phyloP scores from a whole-genome alignment of 169 alveolate species.

The Plasmodium gallinaceum region DNA sequence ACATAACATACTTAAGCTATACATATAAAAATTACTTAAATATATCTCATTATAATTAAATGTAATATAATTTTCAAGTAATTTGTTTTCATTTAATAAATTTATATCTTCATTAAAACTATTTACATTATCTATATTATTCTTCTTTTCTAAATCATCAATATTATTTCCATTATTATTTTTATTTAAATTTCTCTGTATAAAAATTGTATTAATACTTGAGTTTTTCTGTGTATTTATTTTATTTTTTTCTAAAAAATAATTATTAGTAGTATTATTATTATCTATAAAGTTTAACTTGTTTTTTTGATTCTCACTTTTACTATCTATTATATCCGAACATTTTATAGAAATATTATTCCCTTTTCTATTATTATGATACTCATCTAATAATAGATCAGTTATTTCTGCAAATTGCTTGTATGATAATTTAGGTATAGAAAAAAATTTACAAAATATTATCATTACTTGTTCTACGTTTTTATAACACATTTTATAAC shows the following conservation, averaged over 20 bases:
- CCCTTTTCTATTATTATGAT: neutral
- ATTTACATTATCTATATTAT: neutral
- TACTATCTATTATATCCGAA: neutral
- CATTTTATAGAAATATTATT: neutral
- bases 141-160: neutral
- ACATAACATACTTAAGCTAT: slow-evolving; percentile 31
- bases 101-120: neutral
- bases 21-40: slow-evolving; percentile 16
- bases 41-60: slow-evolving; percentile 1
- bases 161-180: neutral
- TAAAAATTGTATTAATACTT: slow-evolving; percentile 1
- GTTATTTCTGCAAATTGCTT: slow-evolving; percentile 31
- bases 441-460: slow-evolving; percentile 32
- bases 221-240: neutral
- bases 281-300: neutral
- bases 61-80: slow-evolving; percentile 14
- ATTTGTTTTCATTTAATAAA: neutral
- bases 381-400: slow-evolving; percentile 15
- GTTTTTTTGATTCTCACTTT: neutral
- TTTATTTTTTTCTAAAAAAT: too few relatives aligned
- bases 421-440: slow-evolving; percentile 18
- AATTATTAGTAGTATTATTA: too few relatives aligned
- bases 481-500: slow-evolving; percentile 7
- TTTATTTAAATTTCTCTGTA: neutral
- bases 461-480: slow-evolving; percentile 33